These are phyloP conservation scores for Castanospermum australe DNA, from an alignment of 306 rosid species.

Conservation along the genomic window DNA sequence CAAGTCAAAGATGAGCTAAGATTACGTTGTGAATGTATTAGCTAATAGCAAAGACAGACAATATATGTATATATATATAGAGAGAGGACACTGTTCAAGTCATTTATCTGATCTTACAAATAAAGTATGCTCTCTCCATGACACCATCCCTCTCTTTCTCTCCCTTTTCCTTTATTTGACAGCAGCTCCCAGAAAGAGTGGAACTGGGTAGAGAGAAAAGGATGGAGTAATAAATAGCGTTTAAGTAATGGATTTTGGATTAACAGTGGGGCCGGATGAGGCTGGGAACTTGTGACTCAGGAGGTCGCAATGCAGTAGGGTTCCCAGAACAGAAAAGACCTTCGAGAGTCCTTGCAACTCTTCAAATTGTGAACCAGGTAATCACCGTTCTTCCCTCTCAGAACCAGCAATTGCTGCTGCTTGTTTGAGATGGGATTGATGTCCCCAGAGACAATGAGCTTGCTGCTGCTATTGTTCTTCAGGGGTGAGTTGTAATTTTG, in stretches of 20 bases:
- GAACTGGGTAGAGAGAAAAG: constrained; percentile 37
- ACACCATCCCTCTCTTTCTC: not conserved
- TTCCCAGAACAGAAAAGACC: constrained; percentile 70
- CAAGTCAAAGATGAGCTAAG: constrained; percentile 51
- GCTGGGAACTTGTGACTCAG: constrained; percentile 23
- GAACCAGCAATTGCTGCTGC: constrained; percentile 43
- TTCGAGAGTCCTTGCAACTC: constrained; percentile 74
- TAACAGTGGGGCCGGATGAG: not conserved
- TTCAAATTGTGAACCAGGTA: constrained; percentile 55
- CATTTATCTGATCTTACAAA: constrained; percentile 37
- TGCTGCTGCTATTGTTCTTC: constrained; percentile 15
- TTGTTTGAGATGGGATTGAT: constrained; percentile 30
- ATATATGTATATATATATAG: not conserved
- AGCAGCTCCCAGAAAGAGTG: constrained; percentile 36
- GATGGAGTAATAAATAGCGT: constrained; percentile 31
- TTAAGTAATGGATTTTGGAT: constrained; percentile 42
- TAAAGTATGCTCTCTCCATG: constrained; percentile 25
- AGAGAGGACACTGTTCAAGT: constrained; percentile 34
- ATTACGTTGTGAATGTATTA: constrained; percentile 14
- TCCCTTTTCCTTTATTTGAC: constrained; percentile 48
- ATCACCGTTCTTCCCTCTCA: constrained; percentile 73
- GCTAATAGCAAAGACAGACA: not conserved
- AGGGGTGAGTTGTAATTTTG: constrained; percentile 2
- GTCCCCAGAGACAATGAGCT: constrained; percentile 29
- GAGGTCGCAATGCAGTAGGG: constrained; percentile 89